These are phyloP conservation scores for Calcarisporium arbuscula DNA, from an alignment of 2,329 filamentous ascomycete species.

Conservation along the genomic window DNA sequence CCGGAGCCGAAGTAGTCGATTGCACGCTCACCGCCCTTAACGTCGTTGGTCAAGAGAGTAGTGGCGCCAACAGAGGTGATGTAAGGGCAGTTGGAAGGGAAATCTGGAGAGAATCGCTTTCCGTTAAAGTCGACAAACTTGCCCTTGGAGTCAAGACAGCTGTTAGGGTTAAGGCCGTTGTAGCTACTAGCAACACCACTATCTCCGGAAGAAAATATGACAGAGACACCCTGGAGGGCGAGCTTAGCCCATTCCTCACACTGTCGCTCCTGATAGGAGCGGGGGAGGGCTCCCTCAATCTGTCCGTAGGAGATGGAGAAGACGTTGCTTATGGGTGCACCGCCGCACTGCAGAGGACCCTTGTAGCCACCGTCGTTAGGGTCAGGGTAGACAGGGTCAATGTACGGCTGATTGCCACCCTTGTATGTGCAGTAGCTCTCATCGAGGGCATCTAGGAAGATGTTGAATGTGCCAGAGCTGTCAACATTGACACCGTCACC, in stretches of 20 bases:
- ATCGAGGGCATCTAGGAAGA: slow-evolving; percentile 35
- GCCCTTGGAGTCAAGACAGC: too few species aligned
- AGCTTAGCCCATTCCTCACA: slow-evolving; percentile 41
- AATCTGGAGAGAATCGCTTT: slow-evolving; percentile 25
- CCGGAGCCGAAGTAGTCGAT: slow-evolving; percentile 34
- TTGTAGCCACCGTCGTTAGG: slow-evolving; percentile 1
- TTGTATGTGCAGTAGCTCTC: slow-evolving; percentile 33
- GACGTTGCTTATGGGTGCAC: slow-evolving; percentile 24
- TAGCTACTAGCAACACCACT: slow-evolving; percentile 30
- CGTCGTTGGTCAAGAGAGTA: background rate
- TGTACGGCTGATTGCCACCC: slow-evolving; percentile 32
- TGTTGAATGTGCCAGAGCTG: slow-evolving; percentile 31
- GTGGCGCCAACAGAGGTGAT: slow-evolving; percentile 2
- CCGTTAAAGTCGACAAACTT: too few species aligned
- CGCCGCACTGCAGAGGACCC: slow-evolving; percentile 9
- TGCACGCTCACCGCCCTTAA: slow-evolving; percentile 6
- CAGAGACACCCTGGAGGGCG: slow-evolving; percentile 33
- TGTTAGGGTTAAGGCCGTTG: too few species aligned
- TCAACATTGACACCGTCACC: slow-evolving; percentile 14
- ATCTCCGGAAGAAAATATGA: slow-evolving; percentile 35
- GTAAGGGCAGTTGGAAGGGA: slow-evolving; percentile 21
- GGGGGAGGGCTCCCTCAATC: slow-evolving; percentile 38
- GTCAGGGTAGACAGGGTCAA: slow-evolving; percentile 48
- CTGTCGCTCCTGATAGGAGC: slow-evolving; percentile 37
- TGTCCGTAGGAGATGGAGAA: slow-evolving; percentile 41